phyloP scores from a whole-genome alignment of 805 yeast species.

The Schwanniomyces polymorphus region DNA sequence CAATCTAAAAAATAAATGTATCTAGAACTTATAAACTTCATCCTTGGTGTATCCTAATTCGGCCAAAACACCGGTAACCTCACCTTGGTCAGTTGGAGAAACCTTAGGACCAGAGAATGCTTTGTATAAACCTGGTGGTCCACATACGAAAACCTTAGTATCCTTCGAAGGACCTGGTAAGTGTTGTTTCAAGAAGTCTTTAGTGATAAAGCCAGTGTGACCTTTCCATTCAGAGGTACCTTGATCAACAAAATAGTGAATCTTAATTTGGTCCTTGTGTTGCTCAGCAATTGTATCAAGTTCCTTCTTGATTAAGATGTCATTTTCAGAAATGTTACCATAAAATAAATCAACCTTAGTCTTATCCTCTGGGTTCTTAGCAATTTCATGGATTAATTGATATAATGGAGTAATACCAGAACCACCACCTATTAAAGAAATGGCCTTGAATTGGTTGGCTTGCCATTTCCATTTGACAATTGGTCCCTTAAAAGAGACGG shows the following conservation, averaged over 20 bases:
- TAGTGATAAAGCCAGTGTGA: slow-evolving; percentile 71
- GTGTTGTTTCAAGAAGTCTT: slow-evolving; percentile 63
- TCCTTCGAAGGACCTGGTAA: slow-evolving; percentile 66
- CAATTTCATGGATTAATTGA: slow-evolving; percentile 78
- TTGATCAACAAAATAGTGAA: slow-evolving; percentile 80
- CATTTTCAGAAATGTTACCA: slow-evolving; percentile 77
- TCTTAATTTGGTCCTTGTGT: slow-evolving; percentile 75
- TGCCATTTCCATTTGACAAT: slow-evolving; percentile 87
- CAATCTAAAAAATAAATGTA: neutral
- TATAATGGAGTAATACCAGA: slow-evolving; percentile 95
- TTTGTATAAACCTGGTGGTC: slow-evolving; percentile 90
- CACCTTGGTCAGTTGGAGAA: slow-evolving; percentile 93
- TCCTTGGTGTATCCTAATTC: slow-evolving; percentile 88
- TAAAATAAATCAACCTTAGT: slow-evolving; percentile 83
- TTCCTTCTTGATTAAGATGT: slow-evolving; percentile 77
- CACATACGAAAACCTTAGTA: slow-evolving; percentile 80
- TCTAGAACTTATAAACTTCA: slow-evolving; percentile 83
- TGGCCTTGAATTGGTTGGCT: slow-evolving; percentile 77
- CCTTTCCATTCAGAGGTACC: slow-evolving; percentile 53
- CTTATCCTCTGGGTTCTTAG: slow-evolving; percentile 80
- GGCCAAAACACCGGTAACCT: slow-evolving; percentile 79
- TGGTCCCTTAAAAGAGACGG: slow-evolving; percentile 92
- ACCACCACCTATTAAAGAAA: slow-evolving; percentile 92
- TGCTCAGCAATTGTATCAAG: slow-evolving; percentile 66
- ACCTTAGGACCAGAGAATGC: slow-evolving; percentile 84